Evolutionary conservation across 2,329 filamentous ascomycete genomes (phyloP).

Genomic region (Amauroascus niger): DNA sequence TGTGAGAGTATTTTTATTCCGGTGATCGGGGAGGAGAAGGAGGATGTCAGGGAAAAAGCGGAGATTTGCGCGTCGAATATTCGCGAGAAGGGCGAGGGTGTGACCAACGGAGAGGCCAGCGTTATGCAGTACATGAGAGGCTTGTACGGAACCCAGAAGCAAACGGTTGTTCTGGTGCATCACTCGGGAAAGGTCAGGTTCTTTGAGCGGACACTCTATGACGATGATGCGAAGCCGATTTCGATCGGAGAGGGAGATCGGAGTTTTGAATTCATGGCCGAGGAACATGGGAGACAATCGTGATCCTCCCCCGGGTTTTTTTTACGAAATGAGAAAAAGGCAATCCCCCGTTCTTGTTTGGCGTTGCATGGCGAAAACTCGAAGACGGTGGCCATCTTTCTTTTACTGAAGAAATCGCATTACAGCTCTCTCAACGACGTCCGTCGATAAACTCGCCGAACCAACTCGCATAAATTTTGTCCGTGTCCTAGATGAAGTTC

Average conservation of each 20-base stretch:
- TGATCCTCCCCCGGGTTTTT: not conserved
- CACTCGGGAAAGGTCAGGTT: conserved; percentile 49
- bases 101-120: conserved; percentile 17
- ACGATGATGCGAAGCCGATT: conserved; percentile 42
- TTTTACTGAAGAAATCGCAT: too few relatives aligned
- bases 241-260: conserved; percentile 40
- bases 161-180: conserved; percentile 51
- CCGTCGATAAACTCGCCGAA: not conserved
- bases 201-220: conserved; percentile 53
- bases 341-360: too few relatives aligned
- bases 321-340: not conserved
- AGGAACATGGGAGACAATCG: conserved; percentile 13
- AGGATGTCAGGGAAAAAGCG: conserved; percentile 29
- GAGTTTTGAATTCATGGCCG: conserved; percentile 30
- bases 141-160: conserved; percentile 56
- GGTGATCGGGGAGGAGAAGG: conserved; percentile 41
- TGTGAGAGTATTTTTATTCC: conserved; percentile 54
- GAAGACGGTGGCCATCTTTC: too few relatives aligned
- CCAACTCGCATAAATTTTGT: not conserved
- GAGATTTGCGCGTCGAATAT: conserved; percentile 31
- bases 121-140: conserved; percentile 34
- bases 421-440: too few relatives aligned
- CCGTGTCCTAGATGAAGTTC: not conserved
- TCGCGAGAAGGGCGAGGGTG: conserved; percentile 19
- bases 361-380: too few relatives aligned